These are phyloP conservation scores for Catunica adiposa DNA, from an alignment of 2,329 filamentous ascomycete species.

Conservation along the genomic window DNA sequence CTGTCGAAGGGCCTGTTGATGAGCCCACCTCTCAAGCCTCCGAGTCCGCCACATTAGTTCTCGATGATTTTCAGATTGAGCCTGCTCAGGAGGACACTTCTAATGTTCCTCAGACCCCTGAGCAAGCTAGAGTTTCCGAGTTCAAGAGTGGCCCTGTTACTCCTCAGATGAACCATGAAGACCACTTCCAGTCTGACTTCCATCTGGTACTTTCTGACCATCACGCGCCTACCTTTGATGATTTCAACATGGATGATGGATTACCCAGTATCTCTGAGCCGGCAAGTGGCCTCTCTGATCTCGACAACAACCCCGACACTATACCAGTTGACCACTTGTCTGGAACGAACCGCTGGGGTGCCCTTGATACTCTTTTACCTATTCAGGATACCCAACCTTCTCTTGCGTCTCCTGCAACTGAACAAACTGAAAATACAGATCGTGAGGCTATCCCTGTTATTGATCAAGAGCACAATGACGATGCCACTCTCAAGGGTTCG, in stretches of 20 bases:
- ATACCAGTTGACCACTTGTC: constrained; percentile 1
- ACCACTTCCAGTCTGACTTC: too few relatives aligned
- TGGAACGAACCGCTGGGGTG: neutral
- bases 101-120: too few relatives aligned
- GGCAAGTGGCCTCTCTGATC: constrained; percentile 2
- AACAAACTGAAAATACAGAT: neutral
- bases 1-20: neutral
- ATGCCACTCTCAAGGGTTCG: neutral
- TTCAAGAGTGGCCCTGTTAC: too few relatives aligned
- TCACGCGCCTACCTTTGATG: too few relatives aligned
- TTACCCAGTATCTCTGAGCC: neutral
- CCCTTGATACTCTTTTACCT: neutral
- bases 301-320: constrained; percentile 4
- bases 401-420: neutral
- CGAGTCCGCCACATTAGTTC: neutral
- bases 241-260: neutral
- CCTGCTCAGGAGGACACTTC: too few relatives aligned
- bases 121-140: too few relatives aligned
- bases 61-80: too few relatives aligned
- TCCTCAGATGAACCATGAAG: too few relatives aligned
- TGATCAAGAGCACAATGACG: neutral
- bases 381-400: neutral
- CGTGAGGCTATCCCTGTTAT: constrained; percentile 4
- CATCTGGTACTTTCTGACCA: too few relatives aligned
- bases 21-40: neutral